Percentiles rank a stretch among this genome's conserved stretches.
Evolutionary conservation across 2,329 filamentous ascomycete genomes (phyloP).

Genomic region (Cytospora schulzeri): DNA sequence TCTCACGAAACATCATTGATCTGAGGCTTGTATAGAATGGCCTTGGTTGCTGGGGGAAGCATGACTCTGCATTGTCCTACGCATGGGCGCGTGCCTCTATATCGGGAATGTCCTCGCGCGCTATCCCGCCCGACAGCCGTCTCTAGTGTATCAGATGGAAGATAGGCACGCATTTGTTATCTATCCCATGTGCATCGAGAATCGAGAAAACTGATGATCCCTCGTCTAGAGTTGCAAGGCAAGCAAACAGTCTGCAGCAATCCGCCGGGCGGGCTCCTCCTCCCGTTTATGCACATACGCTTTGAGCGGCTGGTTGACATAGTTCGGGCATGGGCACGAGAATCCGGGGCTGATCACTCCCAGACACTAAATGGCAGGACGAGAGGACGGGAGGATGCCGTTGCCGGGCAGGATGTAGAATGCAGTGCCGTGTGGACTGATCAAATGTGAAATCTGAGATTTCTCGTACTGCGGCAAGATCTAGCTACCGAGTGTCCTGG

Average conservation of each 20-base stretch:
- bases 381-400: neutral
- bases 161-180: conserved; percentile 16
- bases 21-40: neutral
- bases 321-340: conserved; percentile 8
- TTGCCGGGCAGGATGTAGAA: neutral
- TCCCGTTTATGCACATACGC: neutral
- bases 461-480: conserved; percentile 11
- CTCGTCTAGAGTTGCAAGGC: conserved; percentile 7
- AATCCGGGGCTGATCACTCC: conserved; percentile 12
- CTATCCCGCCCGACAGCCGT: conserved; percentile 28
- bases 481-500: conserved; percentile 18
- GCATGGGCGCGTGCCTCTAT: conserved; percentile 23
- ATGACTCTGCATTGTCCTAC: conserved; percentile 11
- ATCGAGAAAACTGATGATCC: neutral
- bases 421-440: neutral
- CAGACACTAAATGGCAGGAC: neutral
- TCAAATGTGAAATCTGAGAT: conserved; percentile 2
- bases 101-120: conserved; percentile 26
- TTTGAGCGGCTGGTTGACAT: conserved; percentile 8
- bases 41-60: too few relatives aligned
- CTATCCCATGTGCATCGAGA: conserved; percentile 20
- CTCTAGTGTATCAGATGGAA: conserved; percentile 11
- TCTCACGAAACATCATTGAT: neutral
- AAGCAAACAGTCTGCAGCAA: conserved; percentile 26
- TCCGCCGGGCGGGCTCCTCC: conserved; percentile 5